phyloP scores from a whole-genome alignment of 805 yeast species.

The Candida arabinofermentans region DNA sequence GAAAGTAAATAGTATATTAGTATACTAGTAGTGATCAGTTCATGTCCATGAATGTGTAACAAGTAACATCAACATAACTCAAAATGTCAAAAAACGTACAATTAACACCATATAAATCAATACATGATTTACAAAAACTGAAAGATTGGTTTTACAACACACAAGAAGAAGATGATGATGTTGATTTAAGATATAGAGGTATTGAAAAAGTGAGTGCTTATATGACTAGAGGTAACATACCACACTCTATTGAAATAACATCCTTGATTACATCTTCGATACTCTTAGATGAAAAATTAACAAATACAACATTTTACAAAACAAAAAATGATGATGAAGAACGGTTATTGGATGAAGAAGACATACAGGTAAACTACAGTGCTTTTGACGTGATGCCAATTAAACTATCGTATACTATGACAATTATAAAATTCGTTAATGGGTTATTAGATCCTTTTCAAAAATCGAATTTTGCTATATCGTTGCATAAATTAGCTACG shows the following conservation, averaged over 20 bases:
- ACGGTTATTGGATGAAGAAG: neutral
- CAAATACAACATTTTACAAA: neutral
- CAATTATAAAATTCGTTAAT: slow-evolving; percentile 81
- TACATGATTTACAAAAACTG: slow-evolving; percentile 42
- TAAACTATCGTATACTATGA: slow-evolving; percentile 63
- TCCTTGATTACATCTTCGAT: slow-evolving; percentile 50
- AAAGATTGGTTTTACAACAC: slow-evolving; percentile 50
- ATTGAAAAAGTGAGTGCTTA: slow-evolving; percentile 50
- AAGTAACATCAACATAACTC: too few relatives aligned
- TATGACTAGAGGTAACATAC: slow-evolving; percentile 57
- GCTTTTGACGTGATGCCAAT: slow-evolving; percentile 33
- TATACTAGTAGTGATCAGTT: too few relatives aligned
- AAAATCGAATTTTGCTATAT: slow-evolving; percentile 71
- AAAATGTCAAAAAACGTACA: slow-evolving; percentile 10
- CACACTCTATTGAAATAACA: slow-evolving; percentile 71
- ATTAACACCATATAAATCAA: slow-evolving; percentile 32
- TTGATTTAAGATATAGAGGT: slow-evolving; percentile 40
- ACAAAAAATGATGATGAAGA: neutral
- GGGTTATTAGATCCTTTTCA: slow-evolving; percentile 88
- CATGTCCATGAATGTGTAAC: too few relatives aligned
- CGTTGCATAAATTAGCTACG: slow-evolving; percentile 71
- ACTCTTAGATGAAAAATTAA: slow-evolving; percentile 36
- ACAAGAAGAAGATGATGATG: slow-evolving; percentile 7
- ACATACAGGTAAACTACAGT: neutral
- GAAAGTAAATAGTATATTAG: too few relatives aligned